Percentiles rank a stretch among this genome's conserved stretches.
Evolutionary conservation across 805 yeast species (phyloP).

Genomic region (Candida insectorum): DNA sequence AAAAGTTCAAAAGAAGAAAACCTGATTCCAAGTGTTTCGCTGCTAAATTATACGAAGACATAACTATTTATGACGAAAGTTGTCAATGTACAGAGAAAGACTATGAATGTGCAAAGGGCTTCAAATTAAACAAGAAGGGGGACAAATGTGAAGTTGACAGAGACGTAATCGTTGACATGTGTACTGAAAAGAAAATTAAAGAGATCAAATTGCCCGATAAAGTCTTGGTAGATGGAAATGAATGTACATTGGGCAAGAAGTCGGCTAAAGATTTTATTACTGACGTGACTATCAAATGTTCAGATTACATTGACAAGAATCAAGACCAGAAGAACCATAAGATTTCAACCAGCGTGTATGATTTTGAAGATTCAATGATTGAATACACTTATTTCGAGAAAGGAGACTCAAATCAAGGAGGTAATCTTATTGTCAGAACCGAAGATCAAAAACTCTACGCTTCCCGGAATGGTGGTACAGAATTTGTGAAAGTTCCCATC

Average conservation of each 20-base stretch:
- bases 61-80: constrained; percentile 45
- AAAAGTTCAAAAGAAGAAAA: constrained; percentile 62
- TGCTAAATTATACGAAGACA: constrained; percentile 43
- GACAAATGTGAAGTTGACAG: constrained; percentile 48
- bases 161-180: constrained; percentile 19
- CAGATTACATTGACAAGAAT: constrained; percentile 20
- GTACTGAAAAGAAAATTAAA: constrained; percentile 19
- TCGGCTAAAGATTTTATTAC: constrained; percentile 21
- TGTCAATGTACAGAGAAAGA: constrained; percentile 68
- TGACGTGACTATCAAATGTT: constrained; percentile 32
- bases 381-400: constrained; percentile 63
- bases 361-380: constrained; percentile 50
- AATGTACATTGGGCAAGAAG: constrained; percentile 33
- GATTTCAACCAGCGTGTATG: constrained; percentile 37
- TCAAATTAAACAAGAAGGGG: constrained; percentile 20
- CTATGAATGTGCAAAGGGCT: constrained; percentile 65
- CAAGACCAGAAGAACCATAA: constrained; percentile 10
- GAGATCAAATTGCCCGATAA: constrained; percentile 35
- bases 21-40: constrained; percentile 62
- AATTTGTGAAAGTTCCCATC: constrained; percentile 29
- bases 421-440: constrained; percentile 56
- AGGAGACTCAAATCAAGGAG: constrained; percentile 30
- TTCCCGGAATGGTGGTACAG: constrained; percentile 53
- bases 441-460: constrained; percentile 49
- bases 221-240: constrained; percentile 41